Conservation (phyloP, 2,329 filamentous ascomycete species). For the Mycocentrospora acerina region DNA sequence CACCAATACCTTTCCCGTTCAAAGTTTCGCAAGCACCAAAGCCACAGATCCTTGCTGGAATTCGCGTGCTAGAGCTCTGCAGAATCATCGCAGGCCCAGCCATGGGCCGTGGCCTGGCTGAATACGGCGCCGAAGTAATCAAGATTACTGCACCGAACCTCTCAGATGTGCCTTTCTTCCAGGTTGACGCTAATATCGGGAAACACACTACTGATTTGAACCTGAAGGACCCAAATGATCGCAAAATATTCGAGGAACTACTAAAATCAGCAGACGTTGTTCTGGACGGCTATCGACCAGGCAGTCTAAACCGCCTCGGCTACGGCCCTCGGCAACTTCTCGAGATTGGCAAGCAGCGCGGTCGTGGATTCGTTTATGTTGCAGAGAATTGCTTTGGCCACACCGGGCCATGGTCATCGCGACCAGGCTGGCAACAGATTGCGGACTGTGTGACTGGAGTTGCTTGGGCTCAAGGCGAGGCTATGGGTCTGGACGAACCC, state of each 20-base stretch:
- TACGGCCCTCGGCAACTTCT: slow-evolving; percentile 61
- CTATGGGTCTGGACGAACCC: slow-evolving; percentile 63
- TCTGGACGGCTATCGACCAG: slow-evolving; percentile 69
- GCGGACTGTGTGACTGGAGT: slow-evolving; percentile 65
- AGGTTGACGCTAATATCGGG: slow-evolving; percentile 71
- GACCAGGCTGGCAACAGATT: slow-evolving; percentile 73
- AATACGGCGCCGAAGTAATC: slow-evolving; percentile 73
- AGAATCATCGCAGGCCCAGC: slow-evolving; percentile 76
- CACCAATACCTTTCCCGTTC: slow-evolving; percentile 50
- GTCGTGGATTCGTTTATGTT: slow-evolving; percentile 67
- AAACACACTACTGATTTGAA: slow-evolving; percentile 68
- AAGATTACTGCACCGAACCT: slow-evolving; percentile 69
- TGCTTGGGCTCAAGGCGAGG: slow-evolving; percentile 63
- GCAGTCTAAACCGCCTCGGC: slow-evolving; percentile 63
- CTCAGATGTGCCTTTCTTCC: slow-evolving; percentile 72
- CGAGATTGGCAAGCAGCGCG: slow-evolving; percentile 55
- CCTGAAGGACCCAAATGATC: slow-evolving; percentile 58
- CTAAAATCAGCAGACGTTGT: slow-evolving; percentile 65
- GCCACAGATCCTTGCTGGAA: slow-evolving; percentile 53
- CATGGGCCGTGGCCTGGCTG: slow-evolving; percentile 69
- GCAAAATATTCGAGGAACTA: slow-evolving; percentile 59
- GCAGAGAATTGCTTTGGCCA: slow-evolving; percentile 73
- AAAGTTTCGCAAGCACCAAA: slow-evolving; percentile 43
- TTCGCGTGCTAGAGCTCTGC: slow-evolving; percentile 74
- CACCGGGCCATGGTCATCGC: slow-evolving; percentile 61